These are phyloP conservation scores for Aspergillus egyptiacus DNA, from an alignment of 495 filamentous ascomycete species.

Conservation along the genomic window DNA sequence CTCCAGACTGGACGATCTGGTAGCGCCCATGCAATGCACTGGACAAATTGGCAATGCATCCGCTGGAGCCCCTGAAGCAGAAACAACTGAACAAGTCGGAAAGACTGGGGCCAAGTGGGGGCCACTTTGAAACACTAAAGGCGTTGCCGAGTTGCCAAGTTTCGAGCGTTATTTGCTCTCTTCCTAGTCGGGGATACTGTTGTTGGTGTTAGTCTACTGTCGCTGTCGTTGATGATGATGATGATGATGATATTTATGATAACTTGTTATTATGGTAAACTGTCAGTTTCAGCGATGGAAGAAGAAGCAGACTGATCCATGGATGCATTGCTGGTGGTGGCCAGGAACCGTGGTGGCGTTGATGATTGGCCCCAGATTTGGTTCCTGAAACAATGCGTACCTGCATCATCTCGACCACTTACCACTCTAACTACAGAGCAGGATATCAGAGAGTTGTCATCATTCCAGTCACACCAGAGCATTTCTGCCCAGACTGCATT, in stretches of 20 bases:
- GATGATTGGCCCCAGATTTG: background rate
- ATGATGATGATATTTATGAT: too few relatives aligned
- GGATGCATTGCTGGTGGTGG: background rate
- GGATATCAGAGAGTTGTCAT: too few relatives aligned
- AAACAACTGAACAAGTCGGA: too few relatives aligned
- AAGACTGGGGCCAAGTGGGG: constrained; percentile 6
- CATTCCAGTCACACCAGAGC: too few relatives aligned
- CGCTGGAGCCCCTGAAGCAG: constrained; percentile 7
- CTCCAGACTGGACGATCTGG: too few relatives aligned
- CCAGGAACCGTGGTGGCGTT: constrained; percentile 1
- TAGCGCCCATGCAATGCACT: too few relatives aligned
- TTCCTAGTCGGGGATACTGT: too few relatives aligned
- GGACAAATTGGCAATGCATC: too few relatives aligned
- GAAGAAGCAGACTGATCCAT: background rate
- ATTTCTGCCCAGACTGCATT: too few relatives aligned
- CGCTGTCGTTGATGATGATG: background rate
- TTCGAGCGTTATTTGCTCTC: constrained; percentile 17
- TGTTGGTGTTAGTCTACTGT: background rate
- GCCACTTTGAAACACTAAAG: constrained; percentile 22
- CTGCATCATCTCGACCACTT: background rate
- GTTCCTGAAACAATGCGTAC: constrained; percentile 8
- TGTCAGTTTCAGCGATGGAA: too few relatives aligned
- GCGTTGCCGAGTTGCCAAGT: constrained; percentile 22
- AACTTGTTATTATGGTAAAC: too few relatives aligned
- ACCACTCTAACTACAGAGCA: too few relatives aligned